These are phyloP conservation scores for Zelonia costaricensis DNA, from an alignment of 208 protist genomes.

Conservation along the genomic window DNA sequence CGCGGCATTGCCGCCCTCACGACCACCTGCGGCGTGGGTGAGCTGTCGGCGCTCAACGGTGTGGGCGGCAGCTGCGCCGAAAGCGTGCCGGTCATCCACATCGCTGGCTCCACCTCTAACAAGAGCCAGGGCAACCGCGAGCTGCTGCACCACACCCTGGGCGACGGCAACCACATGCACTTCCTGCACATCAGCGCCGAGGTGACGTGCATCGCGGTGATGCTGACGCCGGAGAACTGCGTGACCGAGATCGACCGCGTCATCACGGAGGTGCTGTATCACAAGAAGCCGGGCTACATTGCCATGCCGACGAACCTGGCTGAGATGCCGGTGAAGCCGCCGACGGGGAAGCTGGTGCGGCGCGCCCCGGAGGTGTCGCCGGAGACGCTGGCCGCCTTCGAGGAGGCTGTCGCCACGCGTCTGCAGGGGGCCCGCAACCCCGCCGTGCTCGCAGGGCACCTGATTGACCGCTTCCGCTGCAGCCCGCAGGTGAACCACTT, in stretches of 20 bases:
- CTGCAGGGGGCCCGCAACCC: constrained; percentile 25
- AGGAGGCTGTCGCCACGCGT: constrained; percentile 17
- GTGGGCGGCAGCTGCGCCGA: constrained; percentile 40
- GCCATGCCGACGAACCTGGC: constrained; percentile 42
- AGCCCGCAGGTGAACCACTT: constrained; percentile 31
- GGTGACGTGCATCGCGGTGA: constrained; percentile 39
- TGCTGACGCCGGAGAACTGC: constrained; percentile 50
- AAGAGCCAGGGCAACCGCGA: constrained; percentile 24
- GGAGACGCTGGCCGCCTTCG: constrained; percentile 33
- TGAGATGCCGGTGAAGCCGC: constrained; percentile 32
- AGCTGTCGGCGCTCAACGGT: constrained; percentile 50
- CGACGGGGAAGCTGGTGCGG: constrained; percentile 31
- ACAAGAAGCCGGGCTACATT: constrained; percentile 60
- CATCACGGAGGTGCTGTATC: constrained; percentile 45
- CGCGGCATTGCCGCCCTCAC: constrained; percentile 38
- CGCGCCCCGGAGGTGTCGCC: constrained; percentile 25
- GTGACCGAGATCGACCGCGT: constrained; percentile 54
- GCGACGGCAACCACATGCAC: constrained; percentile 46
- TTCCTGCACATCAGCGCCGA: constrained; percentile 39
- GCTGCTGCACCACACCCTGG: constrained; percentile 56
- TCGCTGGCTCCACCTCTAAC: constrained; percentile 36
- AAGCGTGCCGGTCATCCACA: constrained; percentile 52
- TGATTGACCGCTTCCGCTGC: constrained; percentile 38
- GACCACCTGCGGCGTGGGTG: constrained; percentile 58
- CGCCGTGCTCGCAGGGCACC: constrained; percentile 41